A percentile compares a stretch with the other conserved stretches of the same genome.
Conservation (phyloP, 768 basidiomycete genomes). For the Leccinum sublutescens region DNA sequence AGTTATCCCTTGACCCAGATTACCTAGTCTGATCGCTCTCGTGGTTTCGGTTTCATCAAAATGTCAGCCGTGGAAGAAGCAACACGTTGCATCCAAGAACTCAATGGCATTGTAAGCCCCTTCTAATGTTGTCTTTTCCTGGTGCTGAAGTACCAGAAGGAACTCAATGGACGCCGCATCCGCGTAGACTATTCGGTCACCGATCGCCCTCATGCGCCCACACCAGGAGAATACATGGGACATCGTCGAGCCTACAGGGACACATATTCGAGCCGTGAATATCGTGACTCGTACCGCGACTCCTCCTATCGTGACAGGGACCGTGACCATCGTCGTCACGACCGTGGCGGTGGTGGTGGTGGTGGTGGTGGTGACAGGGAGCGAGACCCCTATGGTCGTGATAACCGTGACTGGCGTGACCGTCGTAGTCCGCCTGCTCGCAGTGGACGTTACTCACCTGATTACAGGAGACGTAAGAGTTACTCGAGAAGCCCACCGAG, state of each 20-base stretch:
- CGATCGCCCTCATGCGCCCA: conserved; percentile 89
- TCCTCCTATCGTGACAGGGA: conserved; percentile 45
- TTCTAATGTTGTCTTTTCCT: neutral
- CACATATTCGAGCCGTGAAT: conserved; percentile 43
- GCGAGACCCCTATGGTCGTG: conserved; percentile 65
- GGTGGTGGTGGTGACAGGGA: conserved; percentile 38
- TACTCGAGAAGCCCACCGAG: conserved; percentile 80
- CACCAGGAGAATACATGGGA: conserved; percentile 98
- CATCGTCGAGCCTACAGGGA: conserved; percentile 64
- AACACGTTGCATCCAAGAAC: conserved; percentile 77
- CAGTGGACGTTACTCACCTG: conserved; percentile 71
- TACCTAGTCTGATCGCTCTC: conserved; percentile 84
- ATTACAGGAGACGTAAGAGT: conserved; percentile 71
- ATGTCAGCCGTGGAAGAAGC: conserved; percentile 92
- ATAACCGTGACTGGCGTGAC: conserved; percentile 75
- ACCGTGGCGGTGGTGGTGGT: conserved; percentile 16
- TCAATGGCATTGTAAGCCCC: conserved; percentile 83
- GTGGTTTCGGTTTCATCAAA: conserved; percentile 97
- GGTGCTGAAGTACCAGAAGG: conserved; percentile 43
- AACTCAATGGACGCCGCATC: conserved; percentile 92
- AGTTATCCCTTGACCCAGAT: conserved; percentile 21
- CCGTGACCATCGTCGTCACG: conserved; percentile 39
- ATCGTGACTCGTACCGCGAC: conserved; percentile 45
- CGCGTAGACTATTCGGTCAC: conserved; percentile 98
- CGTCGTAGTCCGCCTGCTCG: conserved; percentile 72